Evolutionary conservation across 2,329 filamentous ascomycete species (phyloP), one percentile per base, ranked within the genome.

Genomic region (Boeremia exigua): DNA sequence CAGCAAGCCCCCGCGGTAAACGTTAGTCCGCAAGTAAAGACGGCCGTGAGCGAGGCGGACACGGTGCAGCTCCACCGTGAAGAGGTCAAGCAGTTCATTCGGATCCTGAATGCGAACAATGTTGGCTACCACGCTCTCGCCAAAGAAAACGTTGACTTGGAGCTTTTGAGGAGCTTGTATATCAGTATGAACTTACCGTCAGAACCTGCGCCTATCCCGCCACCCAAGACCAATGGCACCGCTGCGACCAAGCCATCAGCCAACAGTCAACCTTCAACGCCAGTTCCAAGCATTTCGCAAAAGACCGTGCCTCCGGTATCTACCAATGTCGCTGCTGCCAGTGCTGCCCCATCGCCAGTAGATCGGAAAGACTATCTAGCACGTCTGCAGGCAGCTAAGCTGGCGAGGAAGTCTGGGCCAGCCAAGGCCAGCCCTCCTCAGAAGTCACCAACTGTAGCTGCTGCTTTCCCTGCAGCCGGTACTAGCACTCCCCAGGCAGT

Each of bases 291-390:
- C 38, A 36, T 46, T 5, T 37, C 59, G 8, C 25, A 61, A 11
- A 69, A 68, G 28, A 42, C 61, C 7, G 44, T 48, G 0, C 60
- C 69, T 6, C 36, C 62, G 3, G 45, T 72, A 7, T 70, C 66
- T 34, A 70, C 68, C 3, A 67, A 61, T 28, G 25, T 65, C 3
- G 55, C 38, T 34, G 45, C 58, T 25, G 58, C 53, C 11, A 62
- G 59, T 58, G 40, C 81, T 78, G 59, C 80, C 14, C 58, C 62
- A 3, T 68, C 64, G 8, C 68, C 83, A 7, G 81, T 89, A 60
- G 86, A 90, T 67, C 83, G 90, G 19, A 91, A 90, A 63, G 89
- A 92, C 61, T 86, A 90, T 37, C 91, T 94, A 56, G 89, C 90
- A 4, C 86, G 88, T 44, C 82, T 92, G 51, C 80, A 92, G 50